Percentiles rank a stretch among this genome's conserved stretches.
Evolutionary conservation across 169 alveolate genomes (phyloP).

Genomic region (Theileria annulata): DNA sequence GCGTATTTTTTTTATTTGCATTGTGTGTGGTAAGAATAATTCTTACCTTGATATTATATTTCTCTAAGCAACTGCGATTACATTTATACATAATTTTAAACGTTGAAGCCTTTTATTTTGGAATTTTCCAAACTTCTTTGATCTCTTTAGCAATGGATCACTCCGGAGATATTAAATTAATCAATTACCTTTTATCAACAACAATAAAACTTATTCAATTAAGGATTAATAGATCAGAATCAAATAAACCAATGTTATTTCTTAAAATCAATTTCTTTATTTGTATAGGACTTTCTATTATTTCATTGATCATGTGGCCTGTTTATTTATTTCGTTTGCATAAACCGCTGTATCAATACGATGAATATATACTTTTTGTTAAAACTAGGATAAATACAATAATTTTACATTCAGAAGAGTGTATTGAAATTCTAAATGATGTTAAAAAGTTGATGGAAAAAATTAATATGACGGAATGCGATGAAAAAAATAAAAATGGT

Average conservation of each 20-base stretch:
- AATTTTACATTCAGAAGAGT: neutral
- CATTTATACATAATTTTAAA: neutral
- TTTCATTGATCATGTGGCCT: neutral
- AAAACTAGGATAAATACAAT: neutral
- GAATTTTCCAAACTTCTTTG: neutral
- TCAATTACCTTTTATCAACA: no score
- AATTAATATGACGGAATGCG: neutral
- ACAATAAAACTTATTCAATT: neutral
- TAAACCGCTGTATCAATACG: neutral
- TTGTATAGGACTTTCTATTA: neutral
- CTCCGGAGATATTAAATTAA: neutral
- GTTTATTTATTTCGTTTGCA: neutral
- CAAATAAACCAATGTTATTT: neutral
- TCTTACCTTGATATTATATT: neutral
- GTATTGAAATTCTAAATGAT: no score
- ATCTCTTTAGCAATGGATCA: neutral
- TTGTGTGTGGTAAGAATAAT: neutral
- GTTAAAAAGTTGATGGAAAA: neutral
- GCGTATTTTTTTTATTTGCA: neutral
- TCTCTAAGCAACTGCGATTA: neutral
- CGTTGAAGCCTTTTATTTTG: conserved; percentile 2
- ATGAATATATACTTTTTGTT: neutral
- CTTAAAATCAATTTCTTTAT: neutral
- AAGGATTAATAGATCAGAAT: neutral
- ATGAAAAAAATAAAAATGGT: neutral